Evolutionary conservation across 129 eudicot species (phyloP).

Genomic region (Kitagawia praeruptora): DNA sequence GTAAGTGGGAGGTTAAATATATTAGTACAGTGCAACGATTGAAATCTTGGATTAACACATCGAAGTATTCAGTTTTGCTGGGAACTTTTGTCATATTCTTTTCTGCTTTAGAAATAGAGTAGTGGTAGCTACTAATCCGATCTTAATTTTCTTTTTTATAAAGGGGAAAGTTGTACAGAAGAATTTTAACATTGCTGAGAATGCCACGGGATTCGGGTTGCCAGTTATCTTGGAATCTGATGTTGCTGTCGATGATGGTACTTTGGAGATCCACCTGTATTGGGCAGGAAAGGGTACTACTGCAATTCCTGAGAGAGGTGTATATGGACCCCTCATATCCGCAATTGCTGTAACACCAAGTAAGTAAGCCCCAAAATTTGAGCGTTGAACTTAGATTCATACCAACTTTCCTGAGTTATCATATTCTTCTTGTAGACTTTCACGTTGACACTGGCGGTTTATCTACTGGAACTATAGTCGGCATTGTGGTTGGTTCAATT

Average conservation of each 20-base stretch:
- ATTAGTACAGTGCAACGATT: not conserved
- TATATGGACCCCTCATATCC: constrained; percentile 35
- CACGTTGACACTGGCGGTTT: constrained; percentile 10
- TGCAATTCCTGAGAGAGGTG: constrained; percentile 22
- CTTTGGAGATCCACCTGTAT: constrained; percentile 18
- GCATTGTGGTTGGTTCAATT: constrained; percentile 22
- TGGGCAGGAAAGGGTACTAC: constrained; percentile 32
- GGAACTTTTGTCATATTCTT: no score
- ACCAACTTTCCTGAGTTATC: not conserved
- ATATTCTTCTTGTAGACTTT: constrained; percentile 14
- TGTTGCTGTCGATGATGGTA: constrained; percentile 13
- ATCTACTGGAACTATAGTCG: constrained; percentile 25
- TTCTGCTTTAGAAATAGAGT: not conserved
- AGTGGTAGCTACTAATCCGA: not conserved
- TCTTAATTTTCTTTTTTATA: not conserved
- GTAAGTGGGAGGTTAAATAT: constrained; percentile 18
- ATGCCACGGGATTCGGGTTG: constrained; percentile 27
- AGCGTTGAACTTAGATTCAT: not conserved
- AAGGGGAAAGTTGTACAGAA: constrained; percentile 36
- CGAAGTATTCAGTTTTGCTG: not conserved
- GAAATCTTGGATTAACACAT: not conserved
- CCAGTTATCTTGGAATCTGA: not conserved
- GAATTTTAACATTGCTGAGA: constrained; percentile 33
- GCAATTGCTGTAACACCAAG: constrained; percentile 28
- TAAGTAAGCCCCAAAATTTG: not conserved